phyloP scores from a whole-genome alignment of 352 stramenopile genomes.

The Plasmopara halstedii region DNA sequence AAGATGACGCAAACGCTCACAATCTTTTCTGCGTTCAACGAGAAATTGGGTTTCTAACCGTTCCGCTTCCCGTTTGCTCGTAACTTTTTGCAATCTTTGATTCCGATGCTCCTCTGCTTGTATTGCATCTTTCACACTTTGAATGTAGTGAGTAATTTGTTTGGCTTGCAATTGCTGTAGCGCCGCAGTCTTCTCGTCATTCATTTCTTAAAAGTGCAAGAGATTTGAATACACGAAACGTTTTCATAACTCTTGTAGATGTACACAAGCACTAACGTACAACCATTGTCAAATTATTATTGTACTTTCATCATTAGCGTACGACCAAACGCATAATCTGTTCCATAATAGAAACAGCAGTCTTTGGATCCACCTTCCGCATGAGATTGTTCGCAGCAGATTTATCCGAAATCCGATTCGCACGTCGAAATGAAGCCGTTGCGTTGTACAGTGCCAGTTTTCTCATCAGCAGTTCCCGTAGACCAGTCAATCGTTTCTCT shows the following conservation, averaged over 20 bases:
- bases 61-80: slow-evolving; percentile 33
- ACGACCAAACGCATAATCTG: slow-evolving; percentile 5
- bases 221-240: too few relatives aligned
- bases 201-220: too few relatives aligned
- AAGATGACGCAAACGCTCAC: slow-evolving; percentile 47
- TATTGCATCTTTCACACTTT: slow-evolving; percentile 44
- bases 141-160: slow-evolving; percentile 37
- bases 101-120: slow-evolving; percentile 48
- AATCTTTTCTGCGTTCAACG: slow-evolving; percentile 35
- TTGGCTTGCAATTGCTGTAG: slow-evolving; percentile 4
- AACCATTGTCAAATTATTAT: too few relatives aligned
- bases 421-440: slow-evolving; percentile 23
- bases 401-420: slow-evolving; percentile 21
- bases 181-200: slow-evolving; percentile 4
- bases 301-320: not conserved
- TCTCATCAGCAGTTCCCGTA: slow-evolving; percentile 47
- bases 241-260: too few relatives aligned
- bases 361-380: slow-evolving; percentile 66
- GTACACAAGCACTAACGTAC: too few relatives aligned
- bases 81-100: slow-evolving; percentile 25
- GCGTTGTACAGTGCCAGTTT: slow-evolving; percentile 54
- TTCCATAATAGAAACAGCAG: slow-evolving; percentile 39
- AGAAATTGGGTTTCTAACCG: slow-evolving; percentile 49
- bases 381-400: slow-evolving; percentile 30
- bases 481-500: slow-evolving; percentile 34